Base-by-base conservation (phyloP, 176 grass and related monocot species). In the Eleusine coracana region DNA sequence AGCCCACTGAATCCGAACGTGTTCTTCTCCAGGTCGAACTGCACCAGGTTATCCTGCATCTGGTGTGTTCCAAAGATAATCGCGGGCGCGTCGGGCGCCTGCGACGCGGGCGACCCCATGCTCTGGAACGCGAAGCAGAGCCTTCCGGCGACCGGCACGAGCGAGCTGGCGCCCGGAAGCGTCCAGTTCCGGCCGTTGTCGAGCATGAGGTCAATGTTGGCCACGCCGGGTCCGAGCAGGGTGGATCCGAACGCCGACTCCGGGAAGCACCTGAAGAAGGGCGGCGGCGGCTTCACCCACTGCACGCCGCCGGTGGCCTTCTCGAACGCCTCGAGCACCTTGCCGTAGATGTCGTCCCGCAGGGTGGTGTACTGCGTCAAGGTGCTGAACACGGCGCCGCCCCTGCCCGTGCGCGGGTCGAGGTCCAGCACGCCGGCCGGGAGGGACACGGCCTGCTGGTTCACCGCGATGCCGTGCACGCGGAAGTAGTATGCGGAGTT, bases 401-500 rank as follows among this genome's bases (percentile, higher is more conserved):
- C 87, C 11, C 5, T 50, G 56, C 88, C 83, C 25, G 6, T 3
- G 17, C 11, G 20, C 5, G 62, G 23, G 49, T 48, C 40, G 23
- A 89, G 54, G 28, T 50, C 54, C 7, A 89, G 37, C 7, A 45
- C 60, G n/a, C 82, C 86, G 6, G 20, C 3, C 0, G 80, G 36
- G 3, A 77, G 0, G 3, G 5, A 14, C 15, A 88, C 66, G 8
- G 9, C 14, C 42, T 20, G 17, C 12, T 16, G 7, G 58, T 88
- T 86, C 8, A 89, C 71, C 27, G 66, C 76, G 52, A 82, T 36
- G 51, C 50, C 38, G 49, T 65, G 86, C 41, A 88, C 80, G 46
- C 38, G 0, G 62, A 93, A 60, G 82, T 91, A 93, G 87, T 88
- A 93, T 20, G 74, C 87, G 29, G 74, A 67, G 86, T 85, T 89